Evolutionary conservation across 2,329 filamentous ascomycete genomes (phyloP).

Genomic region (Gaeumannomyces sp.): DNA sequence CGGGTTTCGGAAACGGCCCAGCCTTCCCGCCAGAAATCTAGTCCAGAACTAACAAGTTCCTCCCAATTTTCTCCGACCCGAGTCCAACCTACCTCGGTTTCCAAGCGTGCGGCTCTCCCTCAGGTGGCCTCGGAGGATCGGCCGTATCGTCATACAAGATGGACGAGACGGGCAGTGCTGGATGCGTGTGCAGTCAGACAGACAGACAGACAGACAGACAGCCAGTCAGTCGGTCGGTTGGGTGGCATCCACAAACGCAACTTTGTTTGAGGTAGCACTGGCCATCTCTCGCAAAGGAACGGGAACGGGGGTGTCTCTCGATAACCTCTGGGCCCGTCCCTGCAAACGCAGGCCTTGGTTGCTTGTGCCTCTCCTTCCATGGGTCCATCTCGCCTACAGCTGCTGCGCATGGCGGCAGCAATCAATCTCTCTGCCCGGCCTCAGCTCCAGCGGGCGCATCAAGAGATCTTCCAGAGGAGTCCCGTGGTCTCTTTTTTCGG

Average conservation of each 20-base stretch:
- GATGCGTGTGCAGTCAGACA: not conserved
- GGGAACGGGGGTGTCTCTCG: not conserved
- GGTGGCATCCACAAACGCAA: not conserved
- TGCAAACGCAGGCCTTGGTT: too few relatives aligned
- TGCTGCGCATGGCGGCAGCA: too few relatives aligned
- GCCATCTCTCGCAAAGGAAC: not conserved
- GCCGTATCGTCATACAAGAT: not conserved
- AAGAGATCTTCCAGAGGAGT: not conserved
- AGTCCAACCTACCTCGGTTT: not conserved
- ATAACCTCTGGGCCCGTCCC: not conserved
- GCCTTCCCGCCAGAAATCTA: not conserved
- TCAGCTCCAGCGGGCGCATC: not conserved
- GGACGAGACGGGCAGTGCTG: not conserved
- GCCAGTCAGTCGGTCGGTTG: not conserved
- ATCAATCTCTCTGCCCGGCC: not conserved
- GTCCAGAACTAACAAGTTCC: not conserved
- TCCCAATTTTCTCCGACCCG: not conserved
- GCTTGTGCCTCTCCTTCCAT: not conserved
- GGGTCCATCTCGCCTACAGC: not conserved
- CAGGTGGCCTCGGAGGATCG: not conserved
- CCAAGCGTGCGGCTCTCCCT: not conserved
- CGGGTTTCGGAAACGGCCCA: not conserved
- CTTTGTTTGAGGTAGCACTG: not conserved
- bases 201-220: too few relatives aligned
- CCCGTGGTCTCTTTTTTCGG: not conserved